These are phyloP conservation scores for Penicillium sp. DNA, from an alignment of 2,329 filamentous ascomycete genomes.

Conservation along the genomic window DNA sequence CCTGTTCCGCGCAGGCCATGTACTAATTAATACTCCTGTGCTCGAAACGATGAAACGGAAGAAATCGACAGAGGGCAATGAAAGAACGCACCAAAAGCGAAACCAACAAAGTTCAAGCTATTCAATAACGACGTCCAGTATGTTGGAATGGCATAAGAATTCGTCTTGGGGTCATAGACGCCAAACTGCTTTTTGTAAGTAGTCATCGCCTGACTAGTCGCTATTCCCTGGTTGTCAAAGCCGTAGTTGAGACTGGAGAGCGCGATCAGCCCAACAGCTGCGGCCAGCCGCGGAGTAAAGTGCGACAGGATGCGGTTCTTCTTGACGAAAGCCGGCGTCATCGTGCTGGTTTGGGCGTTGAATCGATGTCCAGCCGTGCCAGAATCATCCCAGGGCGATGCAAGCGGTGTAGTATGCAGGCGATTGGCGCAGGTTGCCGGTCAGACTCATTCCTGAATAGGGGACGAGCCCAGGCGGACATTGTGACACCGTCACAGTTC, in stretches of 20 bases:
- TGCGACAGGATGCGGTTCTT: conserved; percentile 12
- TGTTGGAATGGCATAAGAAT: conserved; percentile 25
- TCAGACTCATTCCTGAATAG: too few species aligned
- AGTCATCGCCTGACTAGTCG: conserved; percentile 37
- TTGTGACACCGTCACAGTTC: too few species aligned
- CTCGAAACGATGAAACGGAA: not conserved
- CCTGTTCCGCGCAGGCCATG: not conserved
- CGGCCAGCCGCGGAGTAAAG: conserved; percentile 12
- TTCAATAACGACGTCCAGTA: conserved; percentile 36
- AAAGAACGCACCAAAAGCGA: conserved; percentile 25
- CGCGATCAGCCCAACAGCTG: conserved; percentile 27
- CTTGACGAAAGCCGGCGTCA: not conserved
- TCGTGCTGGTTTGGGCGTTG: not conserved
- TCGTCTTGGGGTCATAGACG: conserved; percentile 19
- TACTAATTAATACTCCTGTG: not conserved
- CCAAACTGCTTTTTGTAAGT: conserved; percentile 34
- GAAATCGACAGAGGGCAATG: not conserved
- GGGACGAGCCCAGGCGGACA: too few species aligned
- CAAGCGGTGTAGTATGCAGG: too few species aligned
- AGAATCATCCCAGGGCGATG: not conserved
- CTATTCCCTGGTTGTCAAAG: conserved; percentile 38
- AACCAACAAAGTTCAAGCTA: conserved; percentile 34
- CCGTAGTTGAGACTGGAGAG: conserved; percentile 40
- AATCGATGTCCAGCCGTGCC: not conserved
- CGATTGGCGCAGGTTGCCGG: too few species aligned